Base-by-base conservation (phyloP, 176 grass and related monocot genomes). In the Oryza rufipogon region DNA sequence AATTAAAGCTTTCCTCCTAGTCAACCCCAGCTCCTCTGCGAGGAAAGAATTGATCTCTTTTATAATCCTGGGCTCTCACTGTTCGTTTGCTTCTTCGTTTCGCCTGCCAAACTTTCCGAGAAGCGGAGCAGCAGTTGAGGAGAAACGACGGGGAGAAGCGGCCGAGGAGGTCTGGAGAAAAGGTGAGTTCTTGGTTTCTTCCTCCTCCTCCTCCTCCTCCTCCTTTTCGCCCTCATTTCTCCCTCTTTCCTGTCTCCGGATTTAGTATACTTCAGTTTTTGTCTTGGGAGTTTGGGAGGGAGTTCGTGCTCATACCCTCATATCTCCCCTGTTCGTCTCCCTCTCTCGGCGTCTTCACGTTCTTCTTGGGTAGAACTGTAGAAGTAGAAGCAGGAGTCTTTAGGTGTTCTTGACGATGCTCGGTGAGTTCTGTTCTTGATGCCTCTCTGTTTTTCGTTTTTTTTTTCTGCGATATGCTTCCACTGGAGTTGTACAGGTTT, bases 21-120 rank as follows among this genome's bases (percentile, higher is more conserved):
- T 90, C 84, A 83, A 73, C 17, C 17, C 68, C 23, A 6, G 19
- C 65, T 66, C 74, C 74, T 63, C 17, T 10, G 74, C 61, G 69
- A 70, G 36, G 23, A 33, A 79, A 84, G 70, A 20, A 68, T n/a
- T 76, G 68, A 70, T 49, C 1, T 70, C 2, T 48, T 69, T 68
- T 80, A 80, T 14, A 67, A 15, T 3, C 16, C 76, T 33, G 30
- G 30, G 6, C 5, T 42, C 3, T 32, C 32, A 56, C 2, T 22
- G 10, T 38, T 38, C 14, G 10, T 38, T 38, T 22, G 10, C 23
- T 67, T 38, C 60, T 81, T 2, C 6, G 64, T 51, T 45, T 73
- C 39, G 71, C 80, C 68, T 44, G 34, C 41, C 64, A 39, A 90
- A 83, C 84, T 80, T 80, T 90, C 75, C 80, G 3, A 54, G 80